Percentiles rank a stretch among this genome's conserved stretches.
Evolutionary conservation across 164 flowering plant species (phyloP).

Genomic region (Litsea cubeba): DNA sequence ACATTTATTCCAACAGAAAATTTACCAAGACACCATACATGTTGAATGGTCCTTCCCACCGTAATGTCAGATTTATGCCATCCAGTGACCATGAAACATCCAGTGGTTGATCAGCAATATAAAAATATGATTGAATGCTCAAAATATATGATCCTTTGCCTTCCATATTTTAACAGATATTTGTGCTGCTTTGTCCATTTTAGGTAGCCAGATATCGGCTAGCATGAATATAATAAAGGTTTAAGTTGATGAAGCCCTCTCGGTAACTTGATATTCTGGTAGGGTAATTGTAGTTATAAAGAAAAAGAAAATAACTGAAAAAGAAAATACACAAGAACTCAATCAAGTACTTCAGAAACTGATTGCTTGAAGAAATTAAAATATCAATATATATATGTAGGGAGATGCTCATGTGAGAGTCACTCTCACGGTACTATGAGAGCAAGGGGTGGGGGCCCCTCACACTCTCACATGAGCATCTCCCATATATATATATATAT

Average conservation of each 20-base stretch:
- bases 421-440: too few relatives aligned
- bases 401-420: too few relatives aligned
- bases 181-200: not conserved
- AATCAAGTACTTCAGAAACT: too few relatives aligned
- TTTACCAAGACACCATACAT: not conserved
- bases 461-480: too few relatives aligned
- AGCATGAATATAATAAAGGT: not conserved
- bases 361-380: too few relatives aligned
- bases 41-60: not conserved
- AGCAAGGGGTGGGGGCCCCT: too few relatives aligned
- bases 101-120: not conserved
- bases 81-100: not conserved
- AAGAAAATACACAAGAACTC: too few relatives aligned
- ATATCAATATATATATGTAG: too few relatives aligned
- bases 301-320: too few relatives aligned
- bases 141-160: not conserved
- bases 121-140: not conserved
- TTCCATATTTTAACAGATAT: not conserved
- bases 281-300: too few relatives aligned
- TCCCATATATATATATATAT: too few relatives aligned
- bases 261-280: too few relatives aligned
- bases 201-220: not conserved
- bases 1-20: constrained; percentile 7
- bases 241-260: not conserved
- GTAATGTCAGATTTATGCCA: not conserved